A percentile compares a stretch with the other conserved stretches of the same genome.
phyloP scores from a whole-genome alignment of 192 early-diverging fungal species.

The Mortierella hygrophila region DNA sequence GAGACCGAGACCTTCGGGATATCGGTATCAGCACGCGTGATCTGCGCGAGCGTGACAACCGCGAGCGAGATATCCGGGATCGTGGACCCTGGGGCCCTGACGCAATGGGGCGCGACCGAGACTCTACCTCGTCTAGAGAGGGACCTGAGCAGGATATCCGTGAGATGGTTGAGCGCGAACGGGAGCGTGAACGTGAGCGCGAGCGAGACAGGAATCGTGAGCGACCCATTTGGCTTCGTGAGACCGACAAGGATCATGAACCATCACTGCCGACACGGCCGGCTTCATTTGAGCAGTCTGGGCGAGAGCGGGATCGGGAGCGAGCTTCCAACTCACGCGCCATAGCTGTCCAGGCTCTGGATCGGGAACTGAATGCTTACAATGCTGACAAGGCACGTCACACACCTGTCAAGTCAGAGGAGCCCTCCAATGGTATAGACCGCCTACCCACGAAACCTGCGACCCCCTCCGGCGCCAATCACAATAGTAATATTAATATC shows the following conservation, averaged over 20 bases:
- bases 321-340: constrained; percentile 24
- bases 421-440: neutral
- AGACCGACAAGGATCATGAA: constrained; percentile 38
- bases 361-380: constrained; percentile 34
- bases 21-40: constrained; percentile 40
- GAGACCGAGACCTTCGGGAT: constrained; percentile 43
- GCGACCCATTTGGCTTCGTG: constrained; percentile 39
- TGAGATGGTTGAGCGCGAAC: constrained; percentile 46
- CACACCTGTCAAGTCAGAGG: constrained; percentile 4
- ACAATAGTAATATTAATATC: neutral
- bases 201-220: constrained; percentile 43
- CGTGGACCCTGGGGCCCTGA: constrained; percentile 34
- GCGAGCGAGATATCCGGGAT: constrained; percentile 37
- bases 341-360: constrained; percentile 26
- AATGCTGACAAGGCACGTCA: constrained; percentile 31
- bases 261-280: constrained; percentile 12
- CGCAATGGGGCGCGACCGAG: constrained; percentile 18
- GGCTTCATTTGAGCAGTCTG: constrained; percentile 4
- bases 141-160: constrained; percentile 40
- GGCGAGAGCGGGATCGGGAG: constrained; percentile 41
- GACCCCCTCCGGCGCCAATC: neutral
- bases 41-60: constrained; percentile 34
- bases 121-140: constrained; percentile 18
- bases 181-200: constrained; percentile 29
- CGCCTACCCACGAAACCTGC: neutral